Base-by-base conservation (phyloP, 805 yeast species). In the Suhomyces xylopsoci region DNA sequence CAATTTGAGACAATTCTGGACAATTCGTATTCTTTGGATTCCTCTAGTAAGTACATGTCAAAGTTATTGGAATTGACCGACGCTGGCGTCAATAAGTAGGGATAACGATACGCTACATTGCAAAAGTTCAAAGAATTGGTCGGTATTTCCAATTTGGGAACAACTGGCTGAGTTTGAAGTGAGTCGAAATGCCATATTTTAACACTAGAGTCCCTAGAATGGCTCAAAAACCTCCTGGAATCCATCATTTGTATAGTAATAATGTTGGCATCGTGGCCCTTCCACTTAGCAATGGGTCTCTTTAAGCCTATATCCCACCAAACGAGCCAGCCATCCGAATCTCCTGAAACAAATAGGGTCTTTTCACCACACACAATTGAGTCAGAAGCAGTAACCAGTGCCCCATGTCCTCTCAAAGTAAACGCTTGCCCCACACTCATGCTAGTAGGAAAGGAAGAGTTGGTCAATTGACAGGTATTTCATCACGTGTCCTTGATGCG, bases 91-190 rank as follows among this genome's bases (percentile, higher is more conserved):
- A 85, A 62, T 24, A 82, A 52, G 12, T 57, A 58, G 14, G 68
- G 62, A 1, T 64, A 62, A 7, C 47, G 51, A 15, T 78, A 65
- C 5, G 77, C 84, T n/a, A 85, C 82, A 51, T 84, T 82, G 58
- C 90, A 80, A 65, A 85, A 90, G 59, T 88, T 89, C 56, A 90
- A 69, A 3, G 89, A 75, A 64, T 90, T 90, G 43, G 87, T 87
- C 5, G 91, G 91, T 57, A 87, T 73, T 15, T 79, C 76, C 55
- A 78, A 75, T 1, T 71, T 64, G 6, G 68, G 67, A 7, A 48
- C 22, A 20, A 62, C 58, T 44, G 58, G 51, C 32, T 51, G 56
- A 5, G 44, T 17, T 14, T 24, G 42, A 34, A 46, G 41, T 9
- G 26, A 25, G 45, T 42, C 49, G 15, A 52, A 14, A 17, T 50